Evolutionary conservation across 495 filamentous ascomycete genomes (phyloP), one percentile per base, ranked within the genome.

Genomic region (Xylaria flabelliformis): DNA sequence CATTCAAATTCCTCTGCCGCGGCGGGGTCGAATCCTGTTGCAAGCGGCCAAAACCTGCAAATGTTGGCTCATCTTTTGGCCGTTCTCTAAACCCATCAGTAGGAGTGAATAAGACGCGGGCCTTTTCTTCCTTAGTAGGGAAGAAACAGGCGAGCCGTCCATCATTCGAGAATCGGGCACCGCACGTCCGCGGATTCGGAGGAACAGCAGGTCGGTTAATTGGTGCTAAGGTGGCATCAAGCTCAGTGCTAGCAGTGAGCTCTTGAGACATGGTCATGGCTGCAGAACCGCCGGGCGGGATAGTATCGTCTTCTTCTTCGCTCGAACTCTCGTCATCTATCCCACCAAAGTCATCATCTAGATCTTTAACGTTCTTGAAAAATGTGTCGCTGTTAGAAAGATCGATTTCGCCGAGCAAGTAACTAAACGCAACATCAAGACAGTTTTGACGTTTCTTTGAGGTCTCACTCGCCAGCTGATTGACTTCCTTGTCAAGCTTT

Each of bases 21-120:
- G 82, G 80, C n/a, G 82, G 81, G 44, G 85, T 81, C 8, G 81
- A 83, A 69, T 87, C 83, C 46, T 83, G 83, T 10, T 83, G 77
- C 19, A 98, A 82, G 32, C 94, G 89, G n/a, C 94, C 94, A 83
- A 98, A 97, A 2, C 91, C 90, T 73, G 95, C 93, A 84, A 97
- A 97, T 8, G 91, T 88, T 67, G 88, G 90, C 62, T 91, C 89
- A 61, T 86, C 88, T 76, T 88, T 88, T 0, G 87, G 87, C 51
- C 90, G 85, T 29, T 90, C 90, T 74, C 85, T 88, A 71, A 89
- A 87, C 55, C 86, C 86, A 51, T 91, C 88, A 4, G 86, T 84
- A 26, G 91, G 79, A 9, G 90, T 84, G 46, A 90, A 75, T 2
- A 79, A 86, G 15, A 88, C 88, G 46, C 84, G 86, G 29, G 91